phyloP scores from a whole-genome alignment of 768 basidiomycete species.

The Tephrocybe sp. region DNA sequence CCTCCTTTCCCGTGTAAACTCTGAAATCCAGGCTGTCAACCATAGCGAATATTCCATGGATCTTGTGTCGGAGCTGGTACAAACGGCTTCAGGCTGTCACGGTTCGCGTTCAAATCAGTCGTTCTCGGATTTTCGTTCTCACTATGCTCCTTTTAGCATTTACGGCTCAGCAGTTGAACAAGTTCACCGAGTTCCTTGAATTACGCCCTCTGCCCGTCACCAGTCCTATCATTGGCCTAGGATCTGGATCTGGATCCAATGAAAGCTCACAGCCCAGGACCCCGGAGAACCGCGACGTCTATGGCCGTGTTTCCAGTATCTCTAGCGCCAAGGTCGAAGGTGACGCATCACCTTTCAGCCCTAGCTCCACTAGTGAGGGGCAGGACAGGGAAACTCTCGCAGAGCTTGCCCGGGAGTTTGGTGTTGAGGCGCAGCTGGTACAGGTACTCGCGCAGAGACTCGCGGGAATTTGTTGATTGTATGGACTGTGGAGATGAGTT shows the following conservation, averaged over 20 bases:
- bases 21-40: slow-evolving; percentile 29
- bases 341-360: slow-evolving; percentile 10
- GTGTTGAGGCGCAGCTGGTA: slow-evolving; percentile 67
- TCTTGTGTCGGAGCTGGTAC: slow-evolving; percentile 42
- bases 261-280: slow-evolving; percentile 24
- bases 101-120: slow-evolving; percentile 37
- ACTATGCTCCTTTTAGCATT: slow-evolving; percentile 44
- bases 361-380: slow-evolving; percentile 9
- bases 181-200: slow-evolving; percentile 45
- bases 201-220: slow-evolving; percentile 12
- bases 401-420: slow-evolving; percentile 72
- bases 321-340: slow-evolving; percentile 10
- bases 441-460: slow-evolving; percentile 68
- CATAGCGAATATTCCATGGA: slow-evolving; percentile 37
- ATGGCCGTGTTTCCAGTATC: slow-evolving; percentile 10
- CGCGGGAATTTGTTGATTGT: slow-evolving; percentile 21
- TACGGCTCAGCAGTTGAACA: slow-evolving; percentile 57
- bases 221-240: neutral
- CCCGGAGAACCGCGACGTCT: slow-evolving; percentile 20
- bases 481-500: neutral
- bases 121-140: neutral
- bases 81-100: slow-evolving; percentile 55
- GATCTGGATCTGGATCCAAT: slow-evolving; percentile 18
- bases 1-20: slow-evolving; percentile 48
- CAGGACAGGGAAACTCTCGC: slow-evolving; percentile 34